Evolutionary conservation across 2,329 filamentous ascomycete genomes (phyloP).

Genomic region (Nannizzia gypsea): DNA sequence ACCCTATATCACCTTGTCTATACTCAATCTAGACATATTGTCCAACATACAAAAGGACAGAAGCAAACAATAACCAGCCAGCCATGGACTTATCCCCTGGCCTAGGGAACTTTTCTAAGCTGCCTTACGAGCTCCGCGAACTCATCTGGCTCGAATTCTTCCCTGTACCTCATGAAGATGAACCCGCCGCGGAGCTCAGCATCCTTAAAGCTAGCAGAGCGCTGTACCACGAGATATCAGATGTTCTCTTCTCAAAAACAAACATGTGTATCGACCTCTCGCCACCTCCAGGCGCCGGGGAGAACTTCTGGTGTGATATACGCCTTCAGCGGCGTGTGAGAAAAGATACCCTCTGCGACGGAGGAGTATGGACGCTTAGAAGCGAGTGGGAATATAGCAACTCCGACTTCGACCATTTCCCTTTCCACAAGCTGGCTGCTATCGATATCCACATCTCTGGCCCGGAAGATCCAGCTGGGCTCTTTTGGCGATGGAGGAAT

Average conservation of each 20-base stretch:
- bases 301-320: background rate
- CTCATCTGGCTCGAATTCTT: slow-evolving; percentile 1
- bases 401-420: background rate
- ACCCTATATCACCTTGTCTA: too few relatives aligned
- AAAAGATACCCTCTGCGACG: background rate
- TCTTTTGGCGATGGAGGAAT: slow-evolving; percentile 2
- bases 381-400: background rate
- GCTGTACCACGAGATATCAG: background rate
- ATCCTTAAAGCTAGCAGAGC: background rate
- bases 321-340: background rate
- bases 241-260: background rate
- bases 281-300: too few relatives aligned
- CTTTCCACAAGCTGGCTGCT: background rate
- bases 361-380: background rate
- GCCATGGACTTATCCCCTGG: background rate
- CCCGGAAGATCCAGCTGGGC: background rate
- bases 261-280: background rate
- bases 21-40: too few relatives aligned
- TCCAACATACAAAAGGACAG: too few relatives aligned
- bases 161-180: background rate
- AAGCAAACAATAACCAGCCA: too few relatives aligned
- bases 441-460: background rate
- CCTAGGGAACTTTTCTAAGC: background rate
- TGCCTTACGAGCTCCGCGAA: slow-evolving; percentile 8
- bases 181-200: background rate